Percentiles rank a stretch among this genome's conserved stretches.
phyloP scores from a whole-genome alignment of 2,329 filamentous ascomycete species.

The Microcyclospora tardicrescens region DNA sequence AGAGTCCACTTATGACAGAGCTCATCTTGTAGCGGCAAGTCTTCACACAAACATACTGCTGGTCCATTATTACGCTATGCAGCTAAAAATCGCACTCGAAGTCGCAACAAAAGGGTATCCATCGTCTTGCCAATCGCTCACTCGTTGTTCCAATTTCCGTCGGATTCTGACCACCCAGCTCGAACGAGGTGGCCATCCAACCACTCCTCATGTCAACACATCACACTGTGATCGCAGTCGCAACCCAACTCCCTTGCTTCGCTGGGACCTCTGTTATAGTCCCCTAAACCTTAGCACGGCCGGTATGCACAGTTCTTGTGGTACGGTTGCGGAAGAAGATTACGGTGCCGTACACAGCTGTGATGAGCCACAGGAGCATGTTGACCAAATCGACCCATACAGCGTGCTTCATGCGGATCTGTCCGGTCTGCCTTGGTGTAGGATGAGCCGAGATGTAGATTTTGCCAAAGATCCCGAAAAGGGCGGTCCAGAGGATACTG shows the following conservation, averaged over 20 bases:
- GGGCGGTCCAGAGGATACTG: slow-evolving; percentile 59
- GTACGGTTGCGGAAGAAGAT: slow-evolving; percentile 47
- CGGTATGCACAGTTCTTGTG: slow-evolving; percentile 25
- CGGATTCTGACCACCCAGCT: no score
- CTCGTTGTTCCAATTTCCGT: no score
- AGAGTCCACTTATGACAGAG: no score
- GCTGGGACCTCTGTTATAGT: background rate
- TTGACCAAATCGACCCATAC: slow-evolving; percentile 72
- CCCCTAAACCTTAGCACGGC: slow-evolving; percentile 20
- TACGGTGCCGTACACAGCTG: slow-evolving; percentile 40
- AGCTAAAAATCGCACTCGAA: no score
- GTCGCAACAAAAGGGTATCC: no score
- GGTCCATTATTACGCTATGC: no score
- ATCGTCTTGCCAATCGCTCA: no score
- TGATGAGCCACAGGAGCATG: slow-evolving; percentile 62
- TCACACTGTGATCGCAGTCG: background rate
- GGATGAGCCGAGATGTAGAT: slow-evolving; percentile 63
- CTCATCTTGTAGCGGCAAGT: no score
- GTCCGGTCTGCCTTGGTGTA: slow-evolving; percentile 37
- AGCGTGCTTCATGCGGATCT: slow-evolving; percentile 70
- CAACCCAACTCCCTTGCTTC: background rate
- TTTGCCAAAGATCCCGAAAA: slow-evolving; percentile 73
- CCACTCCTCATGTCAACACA: no score
- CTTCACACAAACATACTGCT: no score
- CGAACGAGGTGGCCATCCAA: no score